These are phyloP conservation scores for Bullera alba DNA, from an alignment of 768 basidiomycete species.

Conservation along the genomic window DNA sequence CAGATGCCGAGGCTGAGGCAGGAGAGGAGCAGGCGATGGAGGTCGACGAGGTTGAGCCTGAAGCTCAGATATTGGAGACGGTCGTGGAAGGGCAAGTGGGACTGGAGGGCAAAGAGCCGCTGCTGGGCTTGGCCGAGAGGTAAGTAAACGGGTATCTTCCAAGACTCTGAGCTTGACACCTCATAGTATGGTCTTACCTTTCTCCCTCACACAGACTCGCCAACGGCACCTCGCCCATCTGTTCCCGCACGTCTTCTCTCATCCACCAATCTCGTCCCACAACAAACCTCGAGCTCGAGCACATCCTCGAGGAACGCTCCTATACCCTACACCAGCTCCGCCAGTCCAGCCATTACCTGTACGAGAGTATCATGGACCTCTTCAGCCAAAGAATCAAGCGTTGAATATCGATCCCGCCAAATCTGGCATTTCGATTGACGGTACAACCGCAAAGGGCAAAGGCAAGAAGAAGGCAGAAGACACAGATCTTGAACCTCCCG, in stretches of 20 bases:
- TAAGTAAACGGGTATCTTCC: slow-evolving; percentile 7
- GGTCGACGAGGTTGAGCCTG: slow-evolving; percentile 26
- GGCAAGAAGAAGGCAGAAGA: not conserved
- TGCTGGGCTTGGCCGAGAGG: slow-evolving; percentile 25
- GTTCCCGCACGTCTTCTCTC: slow-evolving; percentile 37
- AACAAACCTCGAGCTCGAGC: slow-evolving; percentile 21
- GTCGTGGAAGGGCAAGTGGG: slow-evolving; percentile 9
- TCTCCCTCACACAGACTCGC: slow-evolving; percentile 31
- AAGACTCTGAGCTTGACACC: not conserved
- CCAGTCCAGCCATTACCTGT: slow-evolving; percentile 20
- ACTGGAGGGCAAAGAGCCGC: slow-evolving; percentile 9
- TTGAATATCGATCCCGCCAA: no score
- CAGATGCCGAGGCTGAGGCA: slow-evolving; percentile 1
- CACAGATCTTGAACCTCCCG: slow-evolving; percentile 16
- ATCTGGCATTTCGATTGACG: no score
- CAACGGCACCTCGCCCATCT: slow-evolving; percentile 28
- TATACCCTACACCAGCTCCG: slow-evolving; percentile 26
- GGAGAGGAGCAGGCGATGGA: slow-evolving; percentile 17
- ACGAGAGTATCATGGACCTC: slow-evolving; percentile 33
- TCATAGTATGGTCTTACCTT: slow-evolving; percentile 20
- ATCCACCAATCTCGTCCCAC: slow-evolving; percentile 34
- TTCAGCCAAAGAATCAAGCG: slow-evolving; percentile 3
- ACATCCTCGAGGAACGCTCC: slow-evolving; percentile 23
- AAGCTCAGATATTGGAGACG: slow-evolving; percentile 19
- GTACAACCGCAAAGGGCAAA: not conserved